phyloP scores from a whole-genome alignment of 2,329 filamentous ascomycete species.

The Chalaropsis ovoidea region DNA sequence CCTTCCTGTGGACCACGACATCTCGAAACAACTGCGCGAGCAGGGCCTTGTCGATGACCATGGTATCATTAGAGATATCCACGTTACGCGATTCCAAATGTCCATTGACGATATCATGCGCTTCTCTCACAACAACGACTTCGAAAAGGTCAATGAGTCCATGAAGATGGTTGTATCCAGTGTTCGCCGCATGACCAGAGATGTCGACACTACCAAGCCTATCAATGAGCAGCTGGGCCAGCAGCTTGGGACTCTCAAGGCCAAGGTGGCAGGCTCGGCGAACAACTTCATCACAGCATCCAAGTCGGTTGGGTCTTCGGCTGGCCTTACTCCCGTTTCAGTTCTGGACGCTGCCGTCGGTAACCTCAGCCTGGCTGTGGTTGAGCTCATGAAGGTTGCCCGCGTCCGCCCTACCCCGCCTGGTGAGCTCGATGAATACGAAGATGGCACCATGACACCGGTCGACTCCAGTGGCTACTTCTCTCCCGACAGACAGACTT shows the following conservation, averaged over 20 bases:
- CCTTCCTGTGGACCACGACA: slow-evolving; percentile 57
- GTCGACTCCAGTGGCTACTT: slow-evolving; percentile 61
- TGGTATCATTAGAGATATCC: slow-evolving; percentile 78
- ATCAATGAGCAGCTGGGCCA: slow-evolving; percentile 46
- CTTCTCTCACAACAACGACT: slow-evolving; percentile 61
- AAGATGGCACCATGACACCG: slow-evolving; percentile 55
- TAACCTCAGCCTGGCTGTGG: slow-evolving; percentile 73
- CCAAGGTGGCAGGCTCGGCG: slow-evolving; percentile 78
- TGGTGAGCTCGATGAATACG: slow-evolving; percentile 67
- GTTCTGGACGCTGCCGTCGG: slow-evolving; percentile 86
- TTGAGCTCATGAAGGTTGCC: slow-evolving; percentile 73
- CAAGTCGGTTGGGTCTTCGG: slow-evolving; percentile 77
- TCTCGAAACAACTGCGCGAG: slow-evolving; percentile 55
- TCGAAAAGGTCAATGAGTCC: slow-evolving; percentile 65
- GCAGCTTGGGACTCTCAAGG: slow-evolving; percentile 61
- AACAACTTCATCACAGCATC: slow-evolving; percentile 93
- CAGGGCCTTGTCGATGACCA: slow-evolving; percentile 58
- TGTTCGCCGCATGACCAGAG: slow-evolving; percentile 75
- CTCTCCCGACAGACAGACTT: slow-evolving; percentile 40
- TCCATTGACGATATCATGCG: slow-evolving; percentile 83
- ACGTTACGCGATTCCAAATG: slow-evolving; percentile 91
- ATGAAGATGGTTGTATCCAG: slow-evolving; percentile 79
- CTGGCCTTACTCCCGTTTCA: slow-evolving; percentile 83
- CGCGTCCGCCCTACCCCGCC: slow-evolving; percentile 71
- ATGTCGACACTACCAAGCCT: slow-evolving; percentile 53